These are phyloP conservation scores for Aureobasidium sp. DNA, from an alignment of 2,329 filamentous ascomycete genomes.

Conservation along the genomic window DNA sequence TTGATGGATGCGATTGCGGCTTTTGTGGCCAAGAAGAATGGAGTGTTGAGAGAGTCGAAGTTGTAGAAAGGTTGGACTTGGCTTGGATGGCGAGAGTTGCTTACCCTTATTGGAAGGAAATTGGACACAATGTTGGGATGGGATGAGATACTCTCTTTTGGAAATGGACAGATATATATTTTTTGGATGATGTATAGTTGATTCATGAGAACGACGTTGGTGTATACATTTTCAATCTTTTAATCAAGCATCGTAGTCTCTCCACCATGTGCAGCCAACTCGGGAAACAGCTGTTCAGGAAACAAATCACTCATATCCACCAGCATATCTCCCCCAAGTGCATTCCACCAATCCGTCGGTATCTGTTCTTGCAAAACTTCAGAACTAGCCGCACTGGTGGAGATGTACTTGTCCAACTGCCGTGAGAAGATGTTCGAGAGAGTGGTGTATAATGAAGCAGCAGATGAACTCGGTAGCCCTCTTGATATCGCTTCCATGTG, in stretches of 20 bases:
- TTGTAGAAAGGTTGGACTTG: not conserved
- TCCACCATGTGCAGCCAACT: not conserved
- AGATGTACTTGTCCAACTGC: constrained; percentile 6
- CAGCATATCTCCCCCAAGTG: not conserved
- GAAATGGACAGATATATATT: too few species aligned
- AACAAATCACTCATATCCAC: constrained; percentile 5
- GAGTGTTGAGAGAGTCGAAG: constrained; percentile 17
- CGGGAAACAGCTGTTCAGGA: constrained; percentile 6
- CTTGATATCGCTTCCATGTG: not conserved
- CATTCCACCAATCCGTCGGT: constrained; percentile 14
- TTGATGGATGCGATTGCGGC: constrained; percentile 62
- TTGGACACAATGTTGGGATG: too few species aligned
- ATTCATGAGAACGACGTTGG: too few species aligned
- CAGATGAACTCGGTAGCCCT: not conserved
- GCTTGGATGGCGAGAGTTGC: too few species aligned
- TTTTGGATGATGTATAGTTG: too few species aligned
- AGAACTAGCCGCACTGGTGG: not conserved
- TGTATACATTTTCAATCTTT: too few species aligned
- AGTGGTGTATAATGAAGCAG: not conserved
- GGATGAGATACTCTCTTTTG: too few species aligned
- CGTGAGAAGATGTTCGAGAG: not conserved
- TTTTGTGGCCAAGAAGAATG: constrained; percentile 18
- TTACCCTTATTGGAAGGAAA: too few species aligned
- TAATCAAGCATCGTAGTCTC: too few species aligned
- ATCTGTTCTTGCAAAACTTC: not conserved